These are phyloP conservation scores for Amphichorda felina DNA, from an alignment of 2,329 filamentous ascomycete species.

Conservation along the genomic window DNA sequence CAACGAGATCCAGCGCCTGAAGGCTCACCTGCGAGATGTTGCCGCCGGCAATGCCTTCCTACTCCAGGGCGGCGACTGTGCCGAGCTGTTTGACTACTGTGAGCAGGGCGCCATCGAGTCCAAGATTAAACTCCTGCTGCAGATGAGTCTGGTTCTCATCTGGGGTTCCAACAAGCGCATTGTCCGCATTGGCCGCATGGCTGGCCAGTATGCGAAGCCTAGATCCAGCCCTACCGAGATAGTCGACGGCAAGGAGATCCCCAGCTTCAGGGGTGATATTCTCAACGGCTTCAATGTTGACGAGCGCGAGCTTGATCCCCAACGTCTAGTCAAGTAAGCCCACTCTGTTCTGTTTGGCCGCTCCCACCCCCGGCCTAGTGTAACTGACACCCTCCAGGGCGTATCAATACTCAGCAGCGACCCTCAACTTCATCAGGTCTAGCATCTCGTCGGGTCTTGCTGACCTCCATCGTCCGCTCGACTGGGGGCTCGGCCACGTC, in stretches of 20 bases:
- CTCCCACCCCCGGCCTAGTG: not conserved
- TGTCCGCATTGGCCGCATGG: conserved; percentile 90
- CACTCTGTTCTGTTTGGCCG: conserved; percentile 10
- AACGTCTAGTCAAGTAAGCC: conserved; percentile 65
- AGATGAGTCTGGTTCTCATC: conserved; percentile 94
- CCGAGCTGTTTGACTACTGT: conserved; percentile 96
- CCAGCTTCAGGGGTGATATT: conserved; percentile 90
- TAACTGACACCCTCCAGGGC: too few species aligned
- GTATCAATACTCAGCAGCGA: conserved; percentile 92
- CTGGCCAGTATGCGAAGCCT: conserved; percentile 95
- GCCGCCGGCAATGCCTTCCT: conserved; percentile 86
- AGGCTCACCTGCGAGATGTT: conserved; percentile 69
- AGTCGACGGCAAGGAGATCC: conserved; percentile 67
- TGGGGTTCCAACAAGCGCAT: conserved; percentile 76
- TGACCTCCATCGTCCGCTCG: conserved; percentile 82
- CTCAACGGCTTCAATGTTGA: conserved; percentile 75
- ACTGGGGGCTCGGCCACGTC: conserved; percentile 92
- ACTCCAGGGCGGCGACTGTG: conserved; percentile 92
- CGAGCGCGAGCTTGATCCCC: conserved; percentile 72
- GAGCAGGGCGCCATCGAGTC: conserved; percentile 79
- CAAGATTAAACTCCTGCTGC: conserved; percentile 91
- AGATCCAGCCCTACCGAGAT: conserved; percentile 79
- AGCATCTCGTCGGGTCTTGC: conserved; percentile 80
- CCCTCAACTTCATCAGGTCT: conserved; percentile 83
- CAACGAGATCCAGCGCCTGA: conserved; percentile 68